These are phyloP conservation scores for Saturnispora ahearnii DNA, from an alignment of 805 yeast species.

Conservation along the genomic window DNA sequence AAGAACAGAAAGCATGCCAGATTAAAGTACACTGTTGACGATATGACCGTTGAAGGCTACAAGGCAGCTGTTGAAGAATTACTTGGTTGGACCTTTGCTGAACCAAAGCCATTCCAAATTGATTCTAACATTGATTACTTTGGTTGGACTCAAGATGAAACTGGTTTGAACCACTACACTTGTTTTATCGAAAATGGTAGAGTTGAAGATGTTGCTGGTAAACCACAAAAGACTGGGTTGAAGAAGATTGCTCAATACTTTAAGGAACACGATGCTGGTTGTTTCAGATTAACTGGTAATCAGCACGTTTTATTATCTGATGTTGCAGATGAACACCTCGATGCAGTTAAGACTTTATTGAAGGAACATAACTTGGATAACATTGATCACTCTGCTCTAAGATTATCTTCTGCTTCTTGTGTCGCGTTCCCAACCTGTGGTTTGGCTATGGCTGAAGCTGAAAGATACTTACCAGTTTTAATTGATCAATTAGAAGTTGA, in stretches of 20 bases:
- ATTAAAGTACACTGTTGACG: slow-evolving; percentile 93
- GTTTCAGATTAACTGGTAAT: slow-evolving; percentile 91
- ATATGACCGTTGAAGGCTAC: slow-evolving; percentile 81
- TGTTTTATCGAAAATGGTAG: slow-evolving; percentile 95
- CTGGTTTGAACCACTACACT: slow-evolving; percentile 81
- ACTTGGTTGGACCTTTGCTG: slow-evolving; percentile 67
- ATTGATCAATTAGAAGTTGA: slow-evolving; percentile 76
- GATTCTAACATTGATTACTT: slow-evolving; percentile 84
- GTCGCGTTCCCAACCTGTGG: slow-evolving; percentile 99
- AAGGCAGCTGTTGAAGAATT: slow-evolving; percentile 73
- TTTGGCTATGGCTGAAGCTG: slow-evolving; percentile 97
- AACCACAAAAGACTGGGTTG: slow-evolving; percentile 85
- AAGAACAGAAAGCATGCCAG: slow-evolving; percentile 95
- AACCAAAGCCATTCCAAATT: slow-evolving; percentile 64
- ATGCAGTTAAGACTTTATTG: slow-evolving; percentile 52
- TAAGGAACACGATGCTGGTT: slow-evolving; percentile 54
- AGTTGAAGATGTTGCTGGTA: slow-evolving; percentile 83
- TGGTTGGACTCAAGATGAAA: slow-evolving; percentile 88
- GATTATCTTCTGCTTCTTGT: slow-evolving; percentile 91
- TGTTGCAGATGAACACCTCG: slow-evolving; percentile 60
- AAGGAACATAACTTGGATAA: slow-evolving; percentile 75
- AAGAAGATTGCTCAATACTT: slow-evolving; percentile 66
- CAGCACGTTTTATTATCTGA: slow-evolving; percentile 80
- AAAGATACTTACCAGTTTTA: slow-evolving; percentile 79
- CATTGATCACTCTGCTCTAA: slow-evolving; percentile 61